Conservation (phyloP, 1,284 basidiomycete genomes). For the Agaricales sp. region DNA sequence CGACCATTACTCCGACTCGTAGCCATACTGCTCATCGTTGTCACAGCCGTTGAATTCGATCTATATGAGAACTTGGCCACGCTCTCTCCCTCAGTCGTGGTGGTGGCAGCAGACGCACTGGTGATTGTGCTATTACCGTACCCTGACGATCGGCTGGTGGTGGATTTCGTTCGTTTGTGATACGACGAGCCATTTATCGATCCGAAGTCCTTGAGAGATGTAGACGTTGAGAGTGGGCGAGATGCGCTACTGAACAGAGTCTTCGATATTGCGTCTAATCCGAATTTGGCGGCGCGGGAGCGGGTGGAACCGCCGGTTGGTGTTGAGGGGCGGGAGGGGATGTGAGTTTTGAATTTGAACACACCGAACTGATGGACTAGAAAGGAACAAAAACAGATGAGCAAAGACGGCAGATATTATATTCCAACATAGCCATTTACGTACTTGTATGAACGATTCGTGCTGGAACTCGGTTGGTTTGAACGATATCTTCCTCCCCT, state of each 20-base stretch:
- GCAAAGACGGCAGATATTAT: not conserved
- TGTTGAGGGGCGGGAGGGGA: conserved; percentile 69
- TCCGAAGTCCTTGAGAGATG: conserved; percentile 41
- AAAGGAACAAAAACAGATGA: not conserved
- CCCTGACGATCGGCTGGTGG: conserved; percentile 57
- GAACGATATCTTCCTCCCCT: conserved; percentile 74
- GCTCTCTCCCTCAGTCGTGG: not conserved
- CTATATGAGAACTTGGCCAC: conserved; percentile 51
- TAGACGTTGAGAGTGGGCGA: conserved; percentile 45
- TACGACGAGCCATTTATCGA: conserved; percentile 38
- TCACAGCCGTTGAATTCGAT: conserved; percentile 57
- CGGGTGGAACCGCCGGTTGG: conserved; percentile 54
- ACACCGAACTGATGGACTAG: conserved; percentile 79
- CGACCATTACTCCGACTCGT: not conserved
- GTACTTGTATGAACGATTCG: conserved; percentile 74
- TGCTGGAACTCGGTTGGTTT: conserved; percentile 58
- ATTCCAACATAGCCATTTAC: conserved; percentile 17
- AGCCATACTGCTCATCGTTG: conserved; percentile 41
- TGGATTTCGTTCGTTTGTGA: conserved; percentile 57
- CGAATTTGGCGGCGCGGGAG: conserved; percentile 73
- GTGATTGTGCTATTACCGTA: conserved; percentile 57
- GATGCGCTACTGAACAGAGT: conserved; percentile 50
- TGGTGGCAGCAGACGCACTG: conserved; percentile 46
- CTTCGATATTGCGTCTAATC: conserved; percentile 75
- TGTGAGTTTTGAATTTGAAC: conserved; percentile 73